Base-by-base conservation (phyloP, 192 early-diverging fungal species). In the Podila clonocystis region DNA sequence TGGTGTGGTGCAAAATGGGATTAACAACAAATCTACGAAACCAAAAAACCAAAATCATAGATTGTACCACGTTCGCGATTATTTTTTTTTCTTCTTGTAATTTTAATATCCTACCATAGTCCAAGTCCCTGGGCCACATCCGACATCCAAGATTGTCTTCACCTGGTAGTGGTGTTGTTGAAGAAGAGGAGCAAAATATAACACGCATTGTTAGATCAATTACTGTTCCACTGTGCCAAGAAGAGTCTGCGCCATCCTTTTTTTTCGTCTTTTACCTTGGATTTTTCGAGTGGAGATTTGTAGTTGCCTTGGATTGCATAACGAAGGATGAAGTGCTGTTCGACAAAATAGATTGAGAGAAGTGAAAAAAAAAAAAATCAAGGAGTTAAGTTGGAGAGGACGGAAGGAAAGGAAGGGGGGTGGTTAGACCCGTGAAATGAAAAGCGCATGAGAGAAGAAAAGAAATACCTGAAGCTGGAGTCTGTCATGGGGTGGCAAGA, bases 51-150 rank as follows among this genome's bases (percentile, higher is more conserved):
- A n/a, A n/a, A 52, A 52, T 9, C 28, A 60, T 60, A 31, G 34
- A 5, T 26, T 59, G 26, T 59, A 26, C 41, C 26, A n/a, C n/a
- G n/a, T n/a, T n/a, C n/a, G n/a, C n/a, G n/a, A n/a, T n/a, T n/a
- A n/a, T n/a, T n/a, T n/a, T n/a, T 30, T 62, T 62, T 20, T 36
- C 30, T 6, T 33, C 19, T 22, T 22, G 1, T n/a, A 52, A 52
- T 24, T 22, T 55, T 55, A 24, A 55, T n/a, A 55, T 55, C 24
- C 4, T 22, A 55, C 72, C 72, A 74, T 74, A 3, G 64, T 60
- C 72, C 72, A 74, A 7, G 72, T 62, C 11, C 72, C 72, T 19
- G 72, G 63, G 5, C 72, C 72, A 26, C 72, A 74, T 34, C 72
- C 72, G 15, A 74, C 29, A 62, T 74, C 72, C 17, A 74, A 48